Evolutionary conservation across 1,139 yeast species (phyloP).

Genomic region (Debaryomycetaceae sp.): DNA sequence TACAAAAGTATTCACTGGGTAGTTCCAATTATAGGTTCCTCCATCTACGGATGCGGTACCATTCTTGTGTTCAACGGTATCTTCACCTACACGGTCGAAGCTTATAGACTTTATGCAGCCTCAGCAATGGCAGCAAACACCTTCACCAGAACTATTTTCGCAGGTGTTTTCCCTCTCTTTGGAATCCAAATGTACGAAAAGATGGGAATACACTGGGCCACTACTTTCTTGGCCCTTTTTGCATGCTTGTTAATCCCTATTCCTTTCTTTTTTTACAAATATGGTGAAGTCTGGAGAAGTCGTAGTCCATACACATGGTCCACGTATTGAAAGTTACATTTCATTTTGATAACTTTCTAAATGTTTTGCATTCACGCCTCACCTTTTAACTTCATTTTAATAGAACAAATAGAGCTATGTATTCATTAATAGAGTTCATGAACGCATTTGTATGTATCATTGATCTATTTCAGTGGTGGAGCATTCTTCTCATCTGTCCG

Average conservation of each 20-base stretch:
- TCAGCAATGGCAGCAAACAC: conserved; percentile 42
- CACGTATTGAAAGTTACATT: conserved; percentile 1
- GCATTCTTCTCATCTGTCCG: too few species aligned
- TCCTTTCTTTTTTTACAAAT: conserved; percentile 32
- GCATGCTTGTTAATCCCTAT: conserved; percentile 33
- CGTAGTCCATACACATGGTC: conserved; percentile 25
- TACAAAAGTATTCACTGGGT: conserved; percentile 38
- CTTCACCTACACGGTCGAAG: conserved; percentile 39
- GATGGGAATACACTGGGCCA: conserved; percentile 41
- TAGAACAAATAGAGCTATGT: too few species aligned
- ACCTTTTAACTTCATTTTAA: too few species aligned
- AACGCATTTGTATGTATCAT: too few species aligned
- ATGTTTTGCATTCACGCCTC: too few species aligned
- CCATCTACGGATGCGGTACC: conserved; percentile 33
- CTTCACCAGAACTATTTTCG: conserved; percentile 34
- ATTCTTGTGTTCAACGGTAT: conserved; percentile 40
- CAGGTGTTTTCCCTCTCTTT: conserved; percentile 39
- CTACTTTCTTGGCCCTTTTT: conserved; percentile 33
- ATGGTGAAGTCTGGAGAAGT: conserved; percentile 30
- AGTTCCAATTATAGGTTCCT: conserved; percentile 38
- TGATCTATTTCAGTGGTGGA: too few species aligned
- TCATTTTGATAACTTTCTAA: too few species aligned
- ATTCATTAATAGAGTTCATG: too few species aligned
- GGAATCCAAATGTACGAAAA: conserved; percentile 34
- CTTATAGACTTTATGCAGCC: conserved; percentile 39